Evolutionary conservation across 768 basidiomycete genomes (phyloP).

Genomic region (Amanita muscaria): DNA sequence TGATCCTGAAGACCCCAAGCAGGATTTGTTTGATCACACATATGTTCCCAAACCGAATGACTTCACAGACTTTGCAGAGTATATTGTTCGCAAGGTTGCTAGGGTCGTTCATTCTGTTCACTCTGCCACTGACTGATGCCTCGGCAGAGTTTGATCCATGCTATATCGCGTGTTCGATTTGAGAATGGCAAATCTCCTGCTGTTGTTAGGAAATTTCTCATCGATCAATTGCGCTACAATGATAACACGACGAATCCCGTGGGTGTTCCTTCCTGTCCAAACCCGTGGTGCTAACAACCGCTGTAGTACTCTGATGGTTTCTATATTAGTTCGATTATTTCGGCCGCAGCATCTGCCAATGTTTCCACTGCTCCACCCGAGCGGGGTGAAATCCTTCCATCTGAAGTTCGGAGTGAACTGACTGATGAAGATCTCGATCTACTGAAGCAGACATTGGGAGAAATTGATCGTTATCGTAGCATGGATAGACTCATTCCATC

Average conservation of each 20-base stretch:
- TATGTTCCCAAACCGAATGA: slow-evolving; percentile 96
- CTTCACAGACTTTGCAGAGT: slow-evolving; percentile 85
- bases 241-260: slow-evolving; percentile 91
- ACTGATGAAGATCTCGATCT: slow-evolving; percentile 62
- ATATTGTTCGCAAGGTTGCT: slow-evolving; percentile 88
- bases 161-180: slow-evolving; percentile 81
- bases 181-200: slow-evolving; percentile 81
- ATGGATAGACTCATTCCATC: slow-evolving; percentile 96
- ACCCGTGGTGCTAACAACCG: slow-evolving; percentile 2
- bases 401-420: slow-evolving; percentile 58
- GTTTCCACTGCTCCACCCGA: slow-evolving; percentile 74
- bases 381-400: slow-evolving; percentile 65
- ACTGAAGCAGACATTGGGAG: slow-evolving; percentile 64
- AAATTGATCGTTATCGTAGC: slow-evolving; percentile 86
- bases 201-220: slow-evolving; percentile 78
- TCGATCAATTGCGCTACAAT: slow-evolving; percentile 90
- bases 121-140: slow-evolving; percentile 1
- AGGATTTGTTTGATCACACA: slow-evolving; percentile 78
- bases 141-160: slow-evolving; percentile 62
- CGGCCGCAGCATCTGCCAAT: slow-evolving; percentile 70
- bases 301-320: slow-evolving; percentile 81
- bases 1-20: slow-evolving; percentile 72
- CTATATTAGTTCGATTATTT: slow-evolving; percentile 82
- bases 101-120: slow-evolving; percentile 1
- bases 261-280: slow-evolving; percentile 19